These are phyloP conservation scores for Stephania yunnanensis DNA, from an alignment of 164 flowering plant species.

Conservation along the genomic window DNA sequence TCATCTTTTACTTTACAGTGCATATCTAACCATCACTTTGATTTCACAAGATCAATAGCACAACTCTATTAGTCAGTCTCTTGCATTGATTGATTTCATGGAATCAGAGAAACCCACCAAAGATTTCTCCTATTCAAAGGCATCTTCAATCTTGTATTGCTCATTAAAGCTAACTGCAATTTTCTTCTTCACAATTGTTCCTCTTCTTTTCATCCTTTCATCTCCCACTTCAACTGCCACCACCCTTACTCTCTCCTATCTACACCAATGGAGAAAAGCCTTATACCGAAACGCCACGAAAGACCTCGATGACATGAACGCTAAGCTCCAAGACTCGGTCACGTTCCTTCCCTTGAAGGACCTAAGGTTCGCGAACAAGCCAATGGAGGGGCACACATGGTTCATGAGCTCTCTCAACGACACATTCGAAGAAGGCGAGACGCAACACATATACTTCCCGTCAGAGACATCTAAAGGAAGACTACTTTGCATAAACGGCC, in stretches of 20 bases:
- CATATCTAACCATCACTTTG: background rate
- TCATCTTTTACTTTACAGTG: background rate
- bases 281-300: slow-evolving; percentile 1
- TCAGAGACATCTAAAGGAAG: slow-evolving; percentile 47
- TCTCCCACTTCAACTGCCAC: background rate
- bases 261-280: slow-evolving; percentile 5
- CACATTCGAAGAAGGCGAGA: slow-evolving; percentile 44
- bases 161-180: background rate
- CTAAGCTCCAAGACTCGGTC: slow-evolving; percentile 43
- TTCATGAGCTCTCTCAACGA: slow-evolving; percentile 83
- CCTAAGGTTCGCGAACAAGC: slow-evolving; percentile 35
- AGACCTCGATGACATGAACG: slow-evolving; percentile 15
- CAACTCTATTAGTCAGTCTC: too few relatives aligned
- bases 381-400: slow-evolving; percentile 78
- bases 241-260: background rate
- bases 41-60: background rate
- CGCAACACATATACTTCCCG: slow-evolving; percentile 61
- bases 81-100: too few relatives aligned
- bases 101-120: too few relatives aligned
- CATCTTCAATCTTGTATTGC: background rate
- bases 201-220: background rate
- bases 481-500: slow-evolving; percentile 60
- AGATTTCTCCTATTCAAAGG: background rate
- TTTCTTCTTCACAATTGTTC: background rate
- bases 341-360: slow-evolving; percentile 84